Percentiles rank a stretch among this genome's conserved stretches.
Conservation (phyloP, 176 grass and related monocot genomes). For the Otatea glauca region DNA sequence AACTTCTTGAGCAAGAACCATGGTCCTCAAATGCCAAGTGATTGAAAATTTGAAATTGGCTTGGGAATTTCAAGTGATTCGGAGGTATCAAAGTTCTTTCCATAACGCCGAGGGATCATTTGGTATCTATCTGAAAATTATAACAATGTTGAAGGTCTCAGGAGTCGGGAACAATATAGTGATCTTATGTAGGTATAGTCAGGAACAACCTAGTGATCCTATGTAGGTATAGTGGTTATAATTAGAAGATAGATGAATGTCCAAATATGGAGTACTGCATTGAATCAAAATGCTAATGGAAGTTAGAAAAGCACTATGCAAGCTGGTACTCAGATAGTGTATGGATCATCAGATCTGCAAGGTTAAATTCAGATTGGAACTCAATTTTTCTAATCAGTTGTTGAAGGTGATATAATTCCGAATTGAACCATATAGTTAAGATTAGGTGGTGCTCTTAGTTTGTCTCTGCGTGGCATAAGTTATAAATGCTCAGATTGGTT, state of each 20-base stretch:
- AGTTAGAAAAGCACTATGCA: neutral
- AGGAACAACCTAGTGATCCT: neutral
- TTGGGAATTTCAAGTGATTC: neutral
- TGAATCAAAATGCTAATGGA: neutral
- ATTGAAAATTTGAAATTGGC: neutral
- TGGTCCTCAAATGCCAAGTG: neutral
- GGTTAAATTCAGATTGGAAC: neutral
- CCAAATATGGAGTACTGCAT: neutral
- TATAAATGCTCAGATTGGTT: constrained; percentile 12
- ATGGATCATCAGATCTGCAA: neutral
- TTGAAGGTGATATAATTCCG: neutral
- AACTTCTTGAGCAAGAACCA: constrained; percentile 1
- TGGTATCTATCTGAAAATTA: constrained; percentile 1
- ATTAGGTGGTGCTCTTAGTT: neutral
- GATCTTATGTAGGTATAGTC: neutral
- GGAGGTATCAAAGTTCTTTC: neutral
- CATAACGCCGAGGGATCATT: neutral
- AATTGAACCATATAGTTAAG: constrained; percentile 15
- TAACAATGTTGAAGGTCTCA: neutral
- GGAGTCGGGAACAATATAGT: neutral
- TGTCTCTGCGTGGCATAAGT: neutral
- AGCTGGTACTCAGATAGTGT: neutral
- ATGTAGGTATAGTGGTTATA: neutral
- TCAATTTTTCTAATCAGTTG: neutral
- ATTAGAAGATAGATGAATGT: neutral